A percentile compares a stretch with the other conserved stretches of the same genome.
phyloP scores from a whole-genome alignment of 129 eudicot genomes.

The Tagetes erecta region DNA sequence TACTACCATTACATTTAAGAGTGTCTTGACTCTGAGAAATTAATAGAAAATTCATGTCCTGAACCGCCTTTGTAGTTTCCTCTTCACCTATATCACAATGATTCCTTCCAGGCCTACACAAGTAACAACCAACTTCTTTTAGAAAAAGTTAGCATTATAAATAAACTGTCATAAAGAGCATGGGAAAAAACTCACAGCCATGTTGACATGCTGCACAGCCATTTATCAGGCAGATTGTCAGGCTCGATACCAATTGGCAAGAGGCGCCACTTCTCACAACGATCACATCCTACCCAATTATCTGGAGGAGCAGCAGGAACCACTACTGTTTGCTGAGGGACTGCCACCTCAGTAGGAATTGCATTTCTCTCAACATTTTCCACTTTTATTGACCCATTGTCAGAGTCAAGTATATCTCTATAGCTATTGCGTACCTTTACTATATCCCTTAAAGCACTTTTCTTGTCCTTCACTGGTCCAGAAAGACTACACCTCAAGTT shows the following conservation, averaged over 20 bases:
- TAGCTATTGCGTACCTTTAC: slow-evolving; percentile 40
- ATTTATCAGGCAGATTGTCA: slow-evolving; percentile 59
- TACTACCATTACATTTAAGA: slow-evolving; percentile 18
- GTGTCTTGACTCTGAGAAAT: slow-evolving; percentile 40
- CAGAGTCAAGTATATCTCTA: slow-evolving; percentile 43
- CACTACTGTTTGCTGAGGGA: slow-evolving; percentile 28
- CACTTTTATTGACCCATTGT: slow-evolving; percentile 41
- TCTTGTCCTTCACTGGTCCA: slow-evolving; percentile 40
- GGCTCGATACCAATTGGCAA: slow-evolving; percentile 55
- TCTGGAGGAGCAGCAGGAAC: slow-evolving; percentile 38
- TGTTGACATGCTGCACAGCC: slow-evolving; percentile 73
- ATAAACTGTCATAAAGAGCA: not conserved
- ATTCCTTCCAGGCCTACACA: slow-evolving; percentile 81
- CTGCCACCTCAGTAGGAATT: slow-evolving; percentile 34
- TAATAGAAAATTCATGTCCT: slow-evolving; percentile 37
- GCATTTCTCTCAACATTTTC: slow-evolving; percentile 34
- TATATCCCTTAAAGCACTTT: slow-evolving; percentile 41
- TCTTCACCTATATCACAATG: slow-evolving; percentile 69
- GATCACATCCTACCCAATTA: slow-evolving; percentile 74
- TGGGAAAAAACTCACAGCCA: slow-evolving; percentile 77
- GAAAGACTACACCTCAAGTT: slow-evolving; percentile 29
- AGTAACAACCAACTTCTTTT: not conserved
- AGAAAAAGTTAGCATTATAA: not conserved
- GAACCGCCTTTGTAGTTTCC: slow-evolving; percentile 64
- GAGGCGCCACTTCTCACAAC: slow-evolving; percentile 74